phyloP scores from a whole-genome alignment of 768 basidiomycete species.

The Boletales sp. region DNA sequence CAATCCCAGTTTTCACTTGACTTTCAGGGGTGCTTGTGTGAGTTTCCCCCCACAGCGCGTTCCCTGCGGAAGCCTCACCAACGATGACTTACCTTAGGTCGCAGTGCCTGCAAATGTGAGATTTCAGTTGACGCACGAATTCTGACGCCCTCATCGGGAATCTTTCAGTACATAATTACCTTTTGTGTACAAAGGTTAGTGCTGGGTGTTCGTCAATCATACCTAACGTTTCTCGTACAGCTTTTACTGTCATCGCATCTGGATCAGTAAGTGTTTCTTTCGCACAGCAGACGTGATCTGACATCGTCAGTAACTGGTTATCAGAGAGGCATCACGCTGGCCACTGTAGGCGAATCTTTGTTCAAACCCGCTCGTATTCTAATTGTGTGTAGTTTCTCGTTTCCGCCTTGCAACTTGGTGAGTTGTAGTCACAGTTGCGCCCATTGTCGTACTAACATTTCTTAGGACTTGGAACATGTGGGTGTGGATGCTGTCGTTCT shows the following conservation, averaged over 20 bases:
- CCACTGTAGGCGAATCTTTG: background rate
- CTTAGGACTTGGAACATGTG: slow-evolving; percentile 8
- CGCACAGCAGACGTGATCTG: background rate
- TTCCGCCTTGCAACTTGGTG: slow-evolving; percentile 3
- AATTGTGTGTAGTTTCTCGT: background rate
- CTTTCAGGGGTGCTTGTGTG: slow-evolving; percentile 14
- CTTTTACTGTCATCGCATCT: slow-evolving; percentile 17
- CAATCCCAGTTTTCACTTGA: no score
- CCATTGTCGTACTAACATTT: background rate
- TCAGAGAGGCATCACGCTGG: background rate
- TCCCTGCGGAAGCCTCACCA: background rate
- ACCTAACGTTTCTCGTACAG: background rate
- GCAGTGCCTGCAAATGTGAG: slow-evolving; percentile 8
- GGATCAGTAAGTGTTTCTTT: slow-evolving; percentile 10
- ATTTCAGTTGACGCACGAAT: background rate
- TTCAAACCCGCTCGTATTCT: background rate
- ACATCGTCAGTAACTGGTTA: slow-evolving; percentile 1
- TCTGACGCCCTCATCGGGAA: background rate
- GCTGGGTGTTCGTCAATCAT: background rate
- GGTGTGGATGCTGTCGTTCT: no score
- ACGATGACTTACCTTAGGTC: background rate
- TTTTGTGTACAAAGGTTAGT: no score
- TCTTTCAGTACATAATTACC: slow-evolving; percentile 2
- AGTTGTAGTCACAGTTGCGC: background rate
- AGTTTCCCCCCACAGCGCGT: background rate